A percentile compares a stretch with the other conserved stretches of the same genome.
Conservation (phyloP, 2,329 filamentous ascomycete species). For the Chrysosporium queenslandicum region DNA sequence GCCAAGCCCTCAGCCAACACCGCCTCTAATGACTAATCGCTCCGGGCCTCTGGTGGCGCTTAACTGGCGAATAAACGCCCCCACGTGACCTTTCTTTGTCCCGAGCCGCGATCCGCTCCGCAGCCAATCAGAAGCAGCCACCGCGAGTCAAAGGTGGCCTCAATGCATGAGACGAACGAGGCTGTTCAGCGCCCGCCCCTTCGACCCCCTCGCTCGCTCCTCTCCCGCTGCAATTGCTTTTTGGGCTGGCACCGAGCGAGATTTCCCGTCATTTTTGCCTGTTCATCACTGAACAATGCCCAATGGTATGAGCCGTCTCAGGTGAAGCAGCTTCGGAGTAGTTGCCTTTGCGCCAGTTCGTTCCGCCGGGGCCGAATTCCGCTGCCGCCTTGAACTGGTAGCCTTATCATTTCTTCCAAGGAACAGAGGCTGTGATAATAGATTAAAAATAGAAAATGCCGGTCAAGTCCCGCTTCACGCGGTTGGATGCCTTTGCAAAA, state of each 20-base stretch:
- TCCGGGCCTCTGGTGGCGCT: not conserved
- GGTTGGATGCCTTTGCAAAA: slow-evolving; percentile 97
- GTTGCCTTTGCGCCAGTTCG: slow-evolving; percentile 2
- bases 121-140: slow-evolving; percentile 5
- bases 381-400: no score
- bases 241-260: not conserved
- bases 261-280: not conserved
- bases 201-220: not conserved
- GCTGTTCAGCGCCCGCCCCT: not conserved
- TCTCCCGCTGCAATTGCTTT: not conserved
- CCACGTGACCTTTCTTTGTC: not conserved
- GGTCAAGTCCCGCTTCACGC: slow-evolving; percentile 84
- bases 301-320: slow-evolving; percentile 1
- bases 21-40: not conserved
- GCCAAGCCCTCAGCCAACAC: not conserved
- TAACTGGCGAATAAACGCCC: not conserved
- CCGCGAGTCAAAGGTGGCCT: slow-evolving; percentile 9
- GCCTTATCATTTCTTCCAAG: not conserved
- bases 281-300: not conserved
- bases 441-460: slow-evolving; percentile 51
- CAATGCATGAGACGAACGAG: not conserved
- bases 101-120: not conserved
- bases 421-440: not conserved
- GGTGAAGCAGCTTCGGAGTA: slow-evolving; percentile 1
- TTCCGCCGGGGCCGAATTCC: not conserved